These are phyloP conservation scores for Vitis amurensis DNA, from an alignment of 164 flowering plant species.

Conservation along the genomic window DNA sequence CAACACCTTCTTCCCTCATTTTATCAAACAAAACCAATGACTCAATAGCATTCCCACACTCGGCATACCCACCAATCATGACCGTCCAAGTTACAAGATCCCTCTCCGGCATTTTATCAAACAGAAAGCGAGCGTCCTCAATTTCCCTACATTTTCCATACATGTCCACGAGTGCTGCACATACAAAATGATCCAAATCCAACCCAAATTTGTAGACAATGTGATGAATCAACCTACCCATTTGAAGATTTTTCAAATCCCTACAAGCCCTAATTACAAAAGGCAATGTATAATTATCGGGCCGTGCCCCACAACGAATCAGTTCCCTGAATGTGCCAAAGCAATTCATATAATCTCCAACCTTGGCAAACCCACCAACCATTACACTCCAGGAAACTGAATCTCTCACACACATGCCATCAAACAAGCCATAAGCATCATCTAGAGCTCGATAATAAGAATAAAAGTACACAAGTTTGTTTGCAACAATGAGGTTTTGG, in stretches of 20 bases:
- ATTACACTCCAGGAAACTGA: slow-evolving; percentile 49
- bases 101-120: slow-evolving; percentile 44
- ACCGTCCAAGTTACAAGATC: slow-evolving; percentile 61
- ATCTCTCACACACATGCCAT: slow-evolving; percentile 33
- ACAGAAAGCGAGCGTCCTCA: slow-evolving; percentile 46
- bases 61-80: slow-evolving; percentile 55
- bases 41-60: slow-evolving; percentile 39
- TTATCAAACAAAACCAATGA: slow-evolving; percentile 48
- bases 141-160: slow-evolving; percentile 42
- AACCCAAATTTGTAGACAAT: slow-evolving; percentile 36
- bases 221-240: slow-evolving; percentile 42
- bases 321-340: slow-evolving; percentile 40
- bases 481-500: slow-evolving; percentile 27
- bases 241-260: slow-evolving; percentile 23
- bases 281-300: slow-evolving; percentile 48
- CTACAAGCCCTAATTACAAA: slow-evolving; percentile 46
- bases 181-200: slow-evolving; percentile 36
- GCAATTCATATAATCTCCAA: slow-evolving; percentile 38
- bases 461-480: slow-evolving; percentile 51
- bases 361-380: slow-evolving; percentile 53
- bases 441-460: slow-evolving; percentile 25
- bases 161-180: slow-evolving; percentile 48
- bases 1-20: slow-evolving; percentile 48
- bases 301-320: slow-evolving; percentile 28
- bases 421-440: slow-evolving; percentile 36